Base-by-base conservation (phyloP, 1,139 yeast genomes). In the Yamadazyma atlantica region DNA sequence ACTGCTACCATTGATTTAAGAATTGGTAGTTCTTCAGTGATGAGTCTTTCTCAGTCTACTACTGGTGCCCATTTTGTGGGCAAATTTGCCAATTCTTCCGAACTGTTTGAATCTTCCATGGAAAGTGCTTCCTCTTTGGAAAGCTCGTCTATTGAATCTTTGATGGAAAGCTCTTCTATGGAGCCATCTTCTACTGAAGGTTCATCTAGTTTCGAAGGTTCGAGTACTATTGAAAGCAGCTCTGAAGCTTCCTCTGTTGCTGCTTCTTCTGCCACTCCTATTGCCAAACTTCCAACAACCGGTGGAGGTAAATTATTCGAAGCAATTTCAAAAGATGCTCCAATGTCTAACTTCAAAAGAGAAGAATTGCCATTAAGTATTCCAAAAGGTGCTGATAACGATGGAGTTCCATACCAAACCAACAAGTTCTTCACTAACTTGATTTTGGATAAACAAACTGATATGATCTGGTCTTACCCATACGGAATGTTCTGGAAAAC, bases 341-440 rank as follows among this genome's bases (percentile, higher is more conserved):
- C 87, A 19, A 66, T 69, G 11, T 46, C 66, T 0, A 64, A 76
- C 29, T 81, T 83, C 61, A 46, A 69, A 7, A 62, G 74, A 43
- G 61, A 68, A 34, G 65, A 58, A 15, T 64, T 78, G 39, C 78
- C 86, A 61, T 39, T 84, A 71, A 35, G 61, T 58, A 31, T 60
- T 66, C 61, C 89, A 75, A 15, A 49, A 3, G 58, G 79, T 31
- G 80, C 76, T 30, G 62, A 63, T 41, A 67, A 66, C 46, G 56
- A 63, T 40, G 69, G 60, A 8, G 40, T 43, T 33, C 87, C 95
- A 5, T 71, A 80, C 33, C 79, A 80, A 46, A 88, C 97, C 14
- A 89, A 89, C 64, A 87, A 88, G 57, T 89, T 87, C 59, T 88
- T 85, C 57, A 83, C 86, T 8, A 89, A 89, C 60, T 64, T 88